A percentile compares a stretch with the other conserved stretches of the same genome.
phyloP scores from a whole-genome alignment of 2,329 filamentous ascomycete species.

The Curvularia sp. region DNA sequence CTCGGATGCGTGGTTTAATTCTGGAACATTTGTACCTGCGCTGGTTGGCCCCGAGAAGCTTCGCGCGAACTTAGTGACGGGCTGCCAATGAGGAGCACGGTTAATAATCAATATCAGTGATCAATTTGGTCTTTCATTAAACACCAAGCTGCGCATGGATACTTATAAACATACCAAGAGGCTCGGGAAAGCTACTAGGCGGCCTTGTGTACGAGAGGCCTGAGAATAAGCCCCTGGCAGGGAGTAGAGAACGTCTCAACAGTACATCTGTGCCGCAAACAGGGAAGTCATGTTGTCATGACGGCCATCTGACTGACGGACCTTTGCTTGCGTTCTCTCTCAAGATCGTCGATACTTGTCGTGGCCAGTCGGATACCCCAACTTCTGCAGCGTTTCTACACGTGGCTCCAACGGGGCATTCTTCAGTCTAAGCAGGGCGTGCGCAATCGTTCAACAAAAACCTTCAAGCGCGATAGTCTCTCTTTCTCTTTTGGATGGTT shows the following conservation, averaged over 20 bases:
- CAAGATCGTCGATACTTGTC: neutral
- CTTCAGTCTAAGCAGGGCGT: neutral
- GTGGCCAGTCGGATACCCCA: neutral
- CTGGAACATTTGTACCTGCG: conserved; percentile 7
- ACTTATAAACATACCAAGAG: neutral
- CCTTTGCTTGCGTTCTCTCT: neutral
- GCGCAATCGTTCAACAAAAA: neutral
- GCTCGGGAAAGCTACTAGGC: neutral
- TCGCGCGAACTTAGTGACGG: neutral
- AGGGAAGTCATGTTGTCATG: neutral
- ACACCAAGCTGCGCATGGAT: neutral
- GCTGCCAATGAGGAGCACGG: neutral
- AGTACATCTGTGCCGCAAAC: conserved; percentile 1
- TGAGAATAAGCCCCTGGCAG: neutral
- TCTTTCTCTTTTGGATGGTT: neutral
- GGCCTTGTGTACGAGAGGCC: neutral
- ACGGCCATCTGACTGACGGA: neutral
- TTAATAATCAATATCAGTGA: neutral
- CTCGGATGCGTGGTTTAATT: conserved; percentile 2
- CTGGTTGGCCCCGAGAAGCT: neutral
- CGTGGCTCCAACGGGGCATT: neutral
- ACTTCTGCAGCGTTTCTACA: neutral
- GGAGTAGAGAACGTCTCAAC: neutral
- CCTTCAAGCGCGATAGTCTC: neutral
- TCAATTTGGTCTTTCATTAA: neutral